phyloP scores from a whole-genome alignment of 495 filamentous ascomycete species.

The Penicillium fimorum region DNA sequence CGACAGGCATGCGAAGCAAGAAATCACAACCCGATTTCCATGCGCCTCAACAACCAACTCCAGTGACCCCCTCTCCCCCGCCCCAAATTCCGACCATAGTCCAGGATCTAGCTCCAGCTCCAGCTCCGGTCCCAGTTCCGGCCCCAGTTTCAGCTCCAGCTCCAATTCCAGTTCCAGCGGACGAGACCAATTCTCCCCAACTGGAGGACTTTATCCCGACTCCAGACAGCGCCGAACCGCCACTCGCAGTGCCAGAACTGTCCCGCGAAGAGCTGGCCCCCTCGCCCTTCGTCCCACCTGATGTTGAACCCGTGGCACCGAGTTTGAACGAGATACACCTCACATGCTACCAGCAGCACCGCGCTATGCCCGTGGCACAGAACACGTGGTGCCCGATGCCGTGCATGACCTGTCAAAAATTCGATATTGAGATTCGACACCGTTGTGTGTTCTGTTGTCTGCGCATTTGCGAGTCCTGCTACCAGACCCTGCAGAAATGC shows the following conservation, averaged over 20 bases:
- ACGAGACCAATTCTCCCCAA: slow-evolving; percentile 23
- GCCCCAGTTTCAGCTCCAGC: background rate
- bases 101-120: background rate
- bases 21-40: slow-evolving; percentile 4
- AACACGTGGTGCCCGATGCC: slow-evolving; percentile 49
- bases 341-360: slow-evolving; percentile 48
- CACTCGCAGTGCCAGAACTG: slow-evolving; percentile 19
- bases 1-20: slow-evolving; percentile 9
- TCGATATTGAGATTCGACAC: slow-evolving; percentile 42
- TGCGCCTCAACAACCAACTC: background rate
- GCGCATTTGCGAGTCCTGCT: slow-evolving; percentile 46
- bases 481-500: slow-evolving; percentile 37
- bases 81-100: background rate
- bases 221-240: slow-evolving; percentile 29
- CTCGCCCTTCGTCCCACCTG: slow-evolving; percentile 30
- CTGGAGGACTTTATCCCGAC: slow-evolving; percentile 43
- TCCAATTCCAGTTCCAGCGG: background rate
- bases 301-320: slow-evolving; percentile 37
- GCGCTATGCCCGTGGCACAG: slow-evolving; percentile 38
- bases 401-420: slow-evolving; percentile 51
- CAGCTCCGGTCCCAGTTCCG: background rate
- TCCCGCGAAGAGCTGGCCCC: slow-evolving; percentile 31
- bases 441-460: slow-evolving; percentile 51
- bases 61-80: background rate
- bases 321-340: slow-evolving; percentile 43